phyloP scores from a whole-genome alignment of 2,329 filamentous ascomycete species.

The Pseudogymnoascus sp. region DNA sequence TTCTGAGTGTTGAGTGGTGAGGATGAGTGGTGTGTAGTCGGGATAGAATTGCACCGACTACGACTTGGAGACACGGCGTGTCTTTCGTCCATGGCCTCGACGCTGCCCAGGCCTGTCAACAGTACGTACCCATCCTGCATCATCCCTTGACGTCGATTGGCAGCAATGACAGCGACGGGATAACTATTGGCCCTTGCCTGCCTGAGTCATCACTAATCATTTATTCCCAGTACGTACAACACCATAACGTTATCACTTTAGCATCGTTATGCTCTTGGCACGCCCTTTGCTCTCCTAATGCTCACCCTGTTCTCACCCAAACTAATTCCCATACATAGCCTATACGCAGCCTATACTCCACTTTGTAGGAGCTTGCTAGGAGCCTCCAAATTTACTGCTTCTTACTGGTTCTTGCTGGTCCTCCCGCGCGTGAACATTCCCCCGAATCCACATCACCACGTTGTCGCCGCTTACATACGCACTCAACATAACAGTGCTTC shows the following conservation, averaged over 20 bases:
- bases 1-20: neutral
- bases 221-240: neutral
- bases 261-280: neutral
- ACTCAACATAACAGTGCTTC: neutral
- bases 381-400: neutral
- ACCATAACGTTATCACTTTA: constrained; percentile 4
- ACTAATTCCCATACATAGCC: neutral
- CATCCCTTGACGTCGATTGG: neutral
- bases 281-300: neutral
- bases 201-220: neutral
- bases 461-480: neutral
- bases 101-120: neutral
- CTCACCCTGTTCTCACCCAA: neutral
- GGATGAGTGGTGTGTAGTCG: neutral
- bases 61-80: neutral
- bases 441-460: neutral
- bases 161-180: neutral
- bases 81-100: neutral
- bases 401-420: neutral
- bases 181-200: neutral
- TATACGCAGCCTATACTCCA: neutral
- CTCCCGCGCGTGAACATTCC: neutral
- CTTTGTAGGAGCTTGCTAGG: neutral
- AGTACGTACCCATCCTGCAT: neutral
- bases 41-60: neutral